Base-by-base conservation (phyloP, 345 rosid species). In the Anastatica hierochuntica region DNA sequence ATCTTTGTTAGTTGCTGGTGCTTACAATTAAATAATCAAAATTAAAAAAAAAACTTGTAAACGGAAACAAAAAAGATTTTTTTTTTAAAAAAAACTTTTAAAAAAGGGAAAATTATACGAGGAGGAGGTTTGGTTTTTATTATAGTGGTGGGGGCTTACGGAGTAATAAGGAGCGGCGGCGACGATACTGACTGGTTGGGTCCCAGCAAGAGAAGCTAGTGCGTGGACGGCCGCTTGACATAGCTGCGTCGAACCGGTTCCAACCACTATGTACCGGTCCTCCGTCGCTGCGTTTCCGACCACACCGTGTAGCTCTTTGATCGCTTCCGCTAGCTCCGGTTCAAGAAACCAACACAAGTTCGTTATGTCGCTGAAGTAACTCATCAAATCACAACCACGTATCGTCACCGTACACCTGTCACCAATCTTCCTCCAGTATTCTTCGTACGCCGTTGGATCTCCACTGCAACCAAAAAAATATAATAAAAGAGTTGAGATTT, bases 101-200 rank as follows among this genome's bases (percentile, higher is more conserved):
- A 40, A 30, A 14, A 17, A 10, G 2, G 1, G 0, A 24, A 8
- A 26, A 15, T 13, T 37, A 49, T 50, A 66, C 59, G 53, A 50
- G 60, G 54, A 50, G 18, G 37, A 27, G 62, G 56, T 63, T 48
- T n/a, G n/a, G n/a, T n/a, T n/a, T n/a, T n/a, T n/a, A n/a, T n/a
- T n/a, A n/a, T n/a, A n/a, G n/a, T n/a, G n/a, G n/a, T n/a, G 48
- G 33, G 52, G 54, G 37, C 80, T 71, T 34, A 85, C 98, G 64
- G 96, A 84, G 73, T 92, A 92, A 54, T 70, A 92, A 40, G 98
- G 98, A 1, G 90, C 88, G 7, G 98, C 95, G 1, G 80, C 77
- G 8, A 92, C 94, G n/a, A 92, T 83, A 40, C 76, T 76, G 53
- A 78, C 60, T 31, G 95, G 89, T 14, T 77, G 59, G 18, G 75